Percentiles rank a stretch among this genome's conserved stretches.
Evolutionary conservation across 2,329 filamentous ascomycete genomes (phyloP).

Genomic region (Monilinia laxa): DNA sequence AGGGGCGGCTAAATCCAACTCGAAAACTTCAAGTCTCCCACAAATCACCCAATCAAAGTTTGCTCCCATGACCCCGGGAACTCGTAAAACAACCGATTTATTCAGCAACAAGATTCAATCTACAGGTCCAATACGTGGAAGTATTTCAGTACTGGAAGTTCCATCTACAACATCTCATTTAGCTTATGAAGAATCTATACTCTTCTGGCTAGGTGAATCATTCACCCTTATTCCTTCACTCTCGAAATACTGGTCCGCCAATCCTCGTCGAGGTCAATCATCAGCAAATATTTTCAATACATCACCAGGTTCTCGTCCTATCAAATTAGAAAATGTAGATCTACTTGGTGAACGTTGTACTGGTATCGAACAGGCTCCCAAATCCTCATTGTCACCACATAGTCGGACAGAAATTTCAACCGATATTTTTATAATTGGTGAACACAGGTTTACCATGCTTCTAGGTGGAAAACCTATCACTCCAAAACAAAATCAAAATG

Average conservation of each 20-base stretch:
- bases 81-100: constrained; percentile 43
- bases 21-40: constrained; percentile 26
- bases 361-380: constrained; percentile 37
- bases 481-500: constrained; percentile 17
- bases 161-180: constrained; percentile 33
- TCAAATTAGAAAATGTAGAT: constrained; percentile 38
- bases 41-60: constrained; percentile 49
- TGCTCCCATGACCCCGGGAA: constrained; percentile 64
- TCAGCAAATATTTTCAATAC: constrained; percentile 35
- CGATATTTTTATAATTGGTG: constrained; percentile 39
- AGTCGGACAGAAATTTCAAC: constrained; percentile 26
- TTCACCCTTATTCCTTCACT: constrained; percentile 39
- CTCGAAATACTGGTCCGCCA: constrained; percentile 39
- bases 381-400: constrained; percentile 14
- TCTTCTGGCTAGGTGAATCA: constrained; percentile 40
- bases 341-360: constrained; percentile 40
- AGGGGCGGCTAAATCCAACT: constrained; percentile 45
- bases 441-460: constrained; percentile 39
- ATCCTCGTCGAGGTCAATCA: constrained; percentile 29
- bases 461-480: constrained; percentile 26
- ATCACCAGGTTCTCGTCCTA: constrained; percentile 31
- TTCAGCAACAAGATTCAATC: constrained; percentile 31
- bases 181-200: constrained; percentile 38
- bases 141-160: constrained; percentile 38
- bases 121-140: constrained; percentile 29